phyloP scores from a whole-genome alignment of 306 rosid species.

The Elaeagnus macrophylla region DNA sequence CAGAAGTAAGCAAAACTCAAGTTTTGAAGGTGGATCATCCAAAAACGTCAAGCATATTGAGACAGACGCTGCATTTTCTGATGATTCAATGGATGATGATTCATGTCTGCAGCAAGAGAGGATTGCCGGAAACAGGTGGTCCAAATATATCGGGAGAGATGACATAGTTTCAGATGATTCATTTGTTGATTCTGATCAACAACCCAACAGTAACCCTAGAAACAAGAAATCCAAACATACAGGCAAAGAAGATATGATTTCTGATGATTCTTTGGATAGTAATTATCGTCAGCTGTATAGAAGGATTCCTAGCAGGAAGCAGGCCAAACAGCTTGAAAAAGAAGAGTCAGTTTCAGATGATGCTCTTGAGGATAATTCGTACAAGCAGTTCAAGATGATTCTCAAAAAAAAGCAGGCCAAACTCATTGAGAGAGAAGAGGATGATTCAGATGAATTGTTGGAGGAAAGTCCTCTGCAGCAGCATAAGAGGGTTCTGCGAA shows the following conservation, averaged over 20 bases:
- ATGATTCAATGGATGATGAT: conserved; percentile 31
- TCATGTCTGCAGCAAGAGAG: conserved; percentile 17
- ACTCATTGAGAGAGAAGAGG: conserved; percentile 37
- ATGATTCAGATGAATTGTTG: conserved; percentile 30
- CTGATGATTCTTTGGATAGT: conserved; percentile 34
- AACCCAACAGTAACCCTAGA: conserved; percentile 19
- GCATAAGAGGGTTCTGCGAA: conserved; percentile 43
- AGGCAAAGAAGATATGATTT: conserved; percentile 23
- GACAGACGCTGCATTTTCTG: conserved; percentile 23
- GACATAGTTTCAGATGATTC: conserved; percentile 31
- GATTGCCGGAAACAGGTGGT: conserved; percentile 11
- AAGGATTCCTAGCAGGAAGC: conserved; percentile 23
- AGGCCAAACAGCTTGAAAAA: conserved; percentile 25
- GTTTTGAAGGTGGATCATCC: conserved; percentile 18
- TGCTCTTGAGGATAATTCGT: conserved; percentile 25
- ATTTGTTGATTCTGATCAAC: conserved; percentile 15
- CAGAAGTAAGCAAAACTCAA: conserved; percentile 21
- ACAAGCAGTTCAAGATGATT: conserved; percentile 29
- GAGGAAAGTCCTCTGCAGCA: conserved; percentile 36
- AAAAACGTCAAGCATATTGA: conserved; percentile 21
- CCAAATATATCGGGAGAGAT: conserved; percentile 11
- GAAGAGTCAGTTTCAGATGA: conserved; percentile 34
- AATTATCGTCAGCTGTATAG: conserved; percentile 15
- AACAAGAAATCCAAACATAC: conserved; percentile 24
- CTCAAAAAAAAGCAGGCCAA: conserved; percentile 49